phyloP scores from a whole-genome alignment of 495 filamentous ascomycete species.

The Penicillium dipodomyicola region DNA sequence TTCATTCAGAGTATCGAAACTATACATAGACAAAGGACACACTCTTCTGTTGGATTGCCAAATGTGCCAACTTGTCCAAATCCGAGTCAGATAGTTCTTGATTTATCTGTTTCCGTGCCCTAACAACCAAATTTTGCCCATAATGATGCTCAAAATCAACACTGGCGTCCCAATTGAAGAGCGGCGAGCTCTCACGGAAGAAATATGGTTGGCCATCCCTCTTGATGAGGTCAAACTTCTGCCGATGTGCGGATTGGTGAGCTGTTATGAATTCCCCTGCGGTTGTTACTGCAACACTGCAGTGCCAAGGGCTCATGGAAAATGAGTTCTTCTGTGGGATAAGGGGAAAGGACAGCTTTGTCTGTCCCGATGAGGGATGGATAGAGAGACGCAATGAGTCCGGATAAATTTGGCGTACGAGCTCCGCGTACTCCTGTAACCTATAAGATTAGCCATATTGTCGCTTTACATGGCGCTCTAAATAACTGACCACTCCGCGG shows the following conservation, averaged over 20 bases:
- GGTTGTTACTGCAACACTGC: constrained; percentile 5
- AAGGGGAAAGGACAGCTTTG: constrained; percentile 8
- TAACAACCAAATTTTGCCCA: not conserved
- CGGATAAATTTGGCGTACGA: constrained; percentile 9
- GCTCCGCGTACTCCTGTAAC: constrained; percentile 8
- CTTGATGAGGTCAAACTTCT: constrained; percentile 4
- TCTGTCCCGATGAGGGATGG: constrained; percentile 10
- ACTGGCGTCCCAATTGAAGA: not conserved
- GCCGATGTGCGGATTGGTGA: constrained; percentile 4
- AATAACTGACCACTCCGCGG: constrained; percentile 5
- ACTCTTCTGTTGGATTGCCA: constrained; percentile 6
- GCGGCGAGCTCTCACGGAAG: constrained; percentile 9
- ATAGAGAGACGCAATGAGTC: constrained; percentile 12
- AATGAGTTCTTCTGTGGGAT: constrained; percentile 5
- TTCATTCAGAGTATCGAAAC: not conserved
- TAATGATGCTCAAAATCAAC: constrained; percentile 10
- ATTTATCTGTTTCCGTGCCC: not conserved
- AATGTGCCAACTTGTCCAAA: constrained; percentile 9
- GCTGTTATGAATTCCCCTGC: constrained; percentile 5
- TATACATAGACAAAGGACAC: not conserved
- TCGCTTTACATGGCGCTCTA: not conserved
- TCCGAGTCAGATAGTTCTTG: constrained; percentile 5
- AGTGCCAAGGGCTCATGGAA: constrained; percentile 15
- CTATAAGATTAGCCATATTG: not conserved
- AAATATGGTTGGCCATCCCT: constrained; percentile 4